Evolutionary conservation across 2,329 filamentous ascomycete species (phyloP).

Genomic region (Epichloe amarillans): DNA sequence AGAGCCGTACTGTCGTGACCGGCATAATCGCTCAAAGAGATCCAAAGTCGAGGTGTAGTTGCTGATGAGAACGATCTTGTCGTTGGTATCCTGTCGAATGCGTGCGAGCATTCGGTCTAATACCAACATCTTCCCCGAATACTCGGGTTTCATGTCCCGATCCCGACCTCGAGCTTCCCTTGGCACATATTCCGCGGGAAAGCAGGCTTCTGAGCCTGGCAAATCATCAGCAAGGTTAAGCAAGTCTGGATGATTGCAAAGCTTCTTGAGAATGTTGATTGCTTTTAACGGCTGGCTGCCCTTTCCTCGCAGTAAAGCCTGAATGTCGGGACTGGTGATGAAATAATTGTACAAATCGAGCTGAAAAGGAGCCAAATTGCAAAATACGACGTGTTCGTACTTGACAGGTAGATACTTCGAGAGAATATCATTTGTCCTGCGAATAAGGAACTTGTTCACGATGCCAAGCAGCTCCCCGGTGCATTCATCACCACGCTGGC

Average conservation of each 20-base stretch:
- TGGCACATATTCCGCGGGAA: slow-evolving; percentile 76
- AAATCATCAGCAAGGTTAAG: slow-evolving; percentile 72
- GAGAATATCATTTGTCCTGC: slow-evolving; percentile 91
- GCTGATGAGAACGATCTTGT: slow-evolving; percentile 98
- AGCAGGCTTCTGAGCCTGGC: slow-evolving; percentile 70
- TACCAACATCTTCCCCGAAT: slow-evolving; percentile 96
- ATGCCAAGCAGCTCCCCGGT: slow-evolving; percentile 66
- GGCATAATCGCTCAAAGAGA: slow-evolving; percentile 83
- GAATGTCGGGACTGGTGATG: slow-evolving; percentile 88
- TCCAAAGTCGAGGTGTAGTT: slow-evolving; percentile 97
- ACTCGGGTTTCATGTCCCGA: slow-evolving; percentile 86
- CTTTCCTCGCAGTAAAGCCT: slow-evolving; percentile 80
- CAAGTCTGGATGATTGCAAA: slow-evolving; percentile 95
- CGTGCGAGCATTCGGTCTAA: slow-evolving; percentile 95
- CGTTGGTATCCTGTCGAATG: slow-evolving; percentile 90
- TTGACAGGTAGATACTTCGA: slow-evolving; percentile 97
- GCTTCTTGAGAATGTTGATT: slow-evolving; percentile 92
- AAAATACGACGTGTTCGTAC: slow-evolving; percentile 98
- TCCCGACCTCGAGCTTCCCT: slow-evolving; percentile 81
- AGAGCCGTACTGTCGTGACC: slow-evolving; percentile 68
- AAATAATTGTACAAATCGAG: slow-evolving; percentile 93
- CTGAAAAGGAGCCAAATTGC: slow-evolving; percentile 86
- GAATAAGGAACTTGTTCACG: slow-evolving; percentile 98
- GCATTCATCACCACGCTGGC: slow-evolving; percentile 70
- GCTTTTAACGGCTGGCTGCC: slow-evolving; percentile 93